A percentile compares a stretch with the other conserved stretches of the same genome.
phyloP scores from a whole-genome alignment of 2,329 filamentous ascomycete species.

The Dactylonectria macrodidyma region DNA sequence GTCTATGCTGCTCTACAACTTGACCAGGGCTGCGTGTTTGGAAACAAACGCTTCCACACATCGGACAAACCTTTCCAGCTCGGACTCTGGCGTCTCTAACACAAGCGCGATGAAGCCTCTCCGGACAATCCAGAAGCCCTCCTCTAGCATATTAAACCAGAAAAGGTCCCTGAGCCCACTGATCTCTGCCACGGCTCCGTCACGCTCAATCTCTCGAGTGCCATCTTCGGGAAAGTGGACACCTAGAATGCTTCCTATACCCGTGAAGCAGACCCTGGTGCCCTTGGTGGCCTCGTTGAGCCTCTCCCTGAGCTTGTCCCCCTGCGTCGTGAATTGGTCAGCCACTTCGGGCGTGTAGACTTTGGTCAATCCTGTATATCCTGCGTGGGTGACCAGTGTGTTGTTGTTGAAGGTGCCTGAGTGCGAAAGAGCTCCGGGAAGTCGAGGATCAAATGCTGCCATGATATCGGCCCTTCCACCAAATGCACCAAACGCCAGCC shows the following conservation, averaged over 20 bases:
- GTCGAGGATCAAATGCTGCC: constrained; percentile 67
- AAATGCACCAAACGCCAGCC: constrained; percentile 77
- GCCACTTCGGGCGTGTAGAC: constrained; percentile 54
- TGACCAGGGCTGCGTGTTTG: constrained; percentile 43
- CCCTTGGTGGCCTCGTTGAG: constrained; percentile 52
- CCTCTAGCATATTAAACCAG: constrained; percentile 63
- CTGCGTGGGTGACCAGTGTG: constrained; percentile 70
- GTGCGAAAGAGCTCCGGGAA: constrained; percentile 61
- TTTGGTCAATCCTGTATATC: constrained; percentile 56
- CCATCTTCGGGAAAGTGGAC: constrained; percentile 55
- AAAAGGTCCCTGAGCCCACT: constrained; percentile 57
- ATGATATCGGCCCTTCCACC: constrained; percentile 74
- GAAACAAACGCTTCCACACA: constrained; percentile 54
- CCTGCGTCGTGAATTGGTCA: constrained; percentile 49
- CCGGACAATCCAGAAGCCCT: constrained; percentile 59
- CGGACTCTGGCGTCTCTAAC: constrained; percentile 55
- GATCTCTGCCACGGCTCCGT: constrained; percentile 51
- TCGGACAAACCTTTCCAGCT: constrained; percentile 58
- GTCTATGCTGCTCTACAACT: background rate
- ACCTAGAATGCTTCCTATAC: constrained; percentile 54
- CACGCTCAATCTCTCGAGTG: constrained; percentile 45
- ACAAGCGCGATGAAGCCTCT: constrained; percentile 60
- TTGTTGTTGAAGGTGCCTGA: constrained; percentile 81
- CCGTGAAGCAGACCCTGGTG: constrained; percentile 56
- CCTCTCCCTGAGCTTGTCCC: constrained; percentile 48